These are phyloP conservation scores for Neurospora discreta DNA, from an alignment of 495 filamentous ascomycete species.

Conservation along the genomic window DNA sequence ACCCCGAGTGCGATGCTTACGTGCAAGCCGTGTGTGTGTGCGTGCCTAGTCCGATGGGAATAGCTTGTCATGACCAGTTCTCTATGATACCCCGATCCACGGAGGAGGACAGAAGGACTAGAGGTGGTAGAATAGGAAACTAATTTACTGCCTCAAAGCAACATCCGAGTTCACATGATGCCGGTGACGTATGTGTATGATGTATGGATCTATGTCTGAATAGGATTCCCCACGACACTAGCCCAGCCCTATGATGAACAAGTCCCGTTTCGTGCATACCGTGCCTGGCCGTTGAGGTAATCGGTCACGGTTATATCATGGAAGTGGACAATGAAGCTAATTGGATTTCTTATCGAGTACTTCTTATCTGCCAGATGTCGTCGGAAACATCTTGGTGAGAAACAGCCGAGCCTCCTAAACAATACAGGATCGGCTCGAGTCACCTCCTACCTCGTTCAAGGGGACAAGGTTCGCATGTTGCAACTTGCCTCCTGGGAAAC, in stretches of 20 bases:
- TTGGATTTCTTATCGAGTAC: not conserved
- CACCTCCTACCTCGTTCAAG: not conserved
- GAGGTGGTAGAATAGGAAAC: not conserved
- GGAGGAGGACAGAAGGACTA: not conserved
- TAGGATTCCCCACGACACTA: not conserved
- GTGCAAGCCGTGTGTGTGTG: not conserved
- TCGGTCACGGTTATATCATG: not conserved
- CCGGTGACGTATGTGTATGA: not conserved
- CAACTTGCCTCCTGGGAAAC: too few species aligned
- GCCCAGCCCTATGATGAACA: not conserved
- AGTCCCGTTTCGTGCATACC: not conserved
- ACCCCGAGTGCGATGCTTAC: not conserved
- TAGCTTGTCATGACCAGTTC: not conserved
- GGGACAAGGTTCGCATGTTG: not conserved
- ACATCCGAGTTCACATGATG: not conserved
- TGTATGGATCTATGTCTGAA: not conserved
- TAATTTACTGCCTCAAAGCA: not conserved
- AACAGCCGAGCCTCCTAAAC: not conserved
- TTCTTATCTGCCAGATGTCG: not conserved
- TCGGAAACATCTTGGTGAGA: not conserved
- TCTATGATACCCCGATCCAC: not conserved
- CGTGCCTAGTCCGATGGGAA: not conserved
- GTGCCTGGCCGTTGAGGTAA: not conserved
- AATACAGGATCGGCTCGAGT: not conserved
- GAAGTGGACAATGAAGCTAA: not conserved